These are phyloP conservation scores for Apiotrichum siamense DNA, from an alignment of 1,284 basidiomycete genomes.

Conservation along the genomic window DNA sequence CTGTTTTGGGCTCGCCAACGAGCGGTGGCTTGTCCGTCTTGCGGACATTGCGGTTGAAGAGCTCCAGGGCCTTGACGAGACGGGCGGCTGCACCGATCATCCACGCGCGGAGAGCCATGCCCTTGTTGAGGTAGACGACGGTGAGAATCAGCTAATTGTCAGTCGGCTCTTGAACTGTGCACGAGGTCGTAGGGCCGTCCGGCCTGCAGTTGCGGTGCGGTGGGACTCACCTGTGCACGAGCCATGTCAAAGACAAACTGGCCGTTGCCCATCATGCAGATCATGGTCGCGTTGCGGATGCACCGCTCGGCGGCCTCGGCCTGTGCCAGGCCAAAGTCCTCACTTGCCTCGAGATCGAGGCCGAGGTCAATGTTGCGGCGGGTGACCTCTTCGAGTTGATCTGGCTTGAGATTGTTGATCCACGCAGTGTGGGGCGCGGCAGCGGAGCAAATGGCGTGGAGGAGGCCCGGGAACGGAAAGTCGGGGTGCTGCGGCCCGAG, in stretches of 20 bases:
- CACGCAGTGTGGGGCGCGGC: conserved; percentile 45
- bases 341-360: conserved; percentile 27
- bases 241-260: conserved; percentile 30
- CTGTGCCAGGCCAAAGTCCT: conserved; percentile 40
- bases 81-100: conserved; percentile 25
- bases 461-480: conserved; percentile 48
- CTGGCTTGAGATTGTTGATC: conserved; percentile 28
- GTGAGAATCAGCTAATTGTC: conserved; percentile 26
- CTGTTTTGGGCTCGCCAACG: conserved; percentile 16
- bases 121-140: conserved; percentile 29
- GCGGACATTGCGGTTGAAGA: conserved; percentile 25
- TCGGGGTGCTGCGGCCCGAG: conserved; percentile 44
- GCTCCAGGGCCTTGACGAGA: conserved; percentile 33
- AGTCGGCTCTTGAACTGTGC: neutral
- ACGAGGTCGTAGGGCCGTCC: no score
- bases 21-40: conserved; percentile 29
- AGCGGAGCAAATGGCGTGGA: conserved; percentile 49
- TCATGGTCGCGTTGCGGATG: conserved; percentile 23
- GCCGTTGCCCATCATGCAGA: conserved; percentile 30
- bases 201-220: no score
- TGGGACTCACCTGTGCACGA: conserved; percentile 30
- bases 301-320: conserved; percentile 26
- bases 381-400: conserved; percentile 25
- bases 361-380: conserved; percentile 20
- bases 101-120: conserved; percentile 37